These are phyloP conservation scores for Phytophthora pluvialis DNA, from an alignment of 352 stramenopile species.

Conservation along the genomic window DNA sequence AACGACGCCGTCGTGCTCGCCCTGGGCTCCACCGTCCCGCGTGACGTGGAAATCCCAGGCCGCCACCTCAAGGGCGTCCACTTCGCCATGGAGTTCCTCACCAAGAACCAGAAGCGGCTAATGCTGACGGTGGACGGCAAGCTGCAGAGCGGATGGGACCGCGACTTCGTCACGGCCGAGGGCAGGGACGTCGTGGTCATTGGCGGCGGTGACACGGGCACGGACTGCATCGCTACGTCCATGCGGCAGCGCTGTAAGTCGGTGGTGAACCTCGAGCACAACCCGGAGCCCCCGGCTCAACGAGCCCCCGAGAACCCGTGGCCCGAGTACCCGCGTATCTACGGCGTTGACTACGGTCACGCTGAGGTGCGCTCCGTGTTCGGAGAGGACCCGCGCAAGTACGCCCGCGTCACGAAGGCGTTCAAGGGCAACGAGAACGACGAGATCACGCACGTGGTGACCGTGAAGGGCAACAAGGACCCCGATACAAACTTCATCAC, in stretches of 20 bases:
- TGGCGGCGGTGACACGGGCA: slow-evolving; percentile 96
- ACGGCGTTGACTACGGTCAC: slow-evolving; percentile 98
- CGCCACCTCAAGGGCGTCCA: slow-evolving; percentile 95
- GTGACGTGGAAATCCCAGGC: slow-evolving; percentile 91
- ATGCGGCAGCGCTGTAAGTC: slow-evolving; percentile 97
- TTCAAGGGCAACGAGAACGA: slow-evolving; percentile 81
- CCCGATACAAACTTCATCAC: slow-evolving; percentile 79
- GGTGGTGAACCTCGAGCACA: slow-evolving; percentile 97
- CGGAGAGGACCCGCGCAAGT: slow-evolving; percentile 90
- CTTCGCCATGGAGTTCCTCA: slow-evolving; percentile 98
- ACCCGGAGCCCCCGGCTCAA: slow-evolving; percentile 90
- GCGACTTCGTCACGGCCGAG: slow-evolving; percentile 95
- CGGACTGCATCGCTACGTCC: slow-evolving; percentile 98
- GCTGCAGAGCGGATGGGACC: slow-evolving; percentile 96
- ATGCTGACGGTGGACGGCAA: slow-evolving; percentile 95
- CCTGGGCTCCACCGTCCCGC: slow-evolving; percentile 95
- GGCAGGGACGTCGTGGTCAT: slow-evolving; percentile 99
- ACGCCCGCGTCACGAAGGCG: slow-evolving; percentile 75
- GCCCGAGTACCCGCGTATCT: slow-evolving; percentile 98
- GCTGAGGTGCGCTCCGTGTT: slow-evolving; percentile 94
- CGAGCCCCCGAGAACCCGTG: slow-evolving; percentile 96
- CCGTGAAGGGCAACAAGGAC: slow-evolving; percentile 53
- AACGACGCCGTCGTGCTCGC: slow-evolving; percentile 95
- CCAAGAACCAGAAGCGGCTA: slow-evolving; percentile 97
- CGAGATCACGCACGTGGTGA: slow-evolving; percentile 84